These are phyloP conservation scores for Amanita subjunquillea DNA, from an alignment of 768 basidiomycete genomes.

Conservation along the genomic window DNA sequence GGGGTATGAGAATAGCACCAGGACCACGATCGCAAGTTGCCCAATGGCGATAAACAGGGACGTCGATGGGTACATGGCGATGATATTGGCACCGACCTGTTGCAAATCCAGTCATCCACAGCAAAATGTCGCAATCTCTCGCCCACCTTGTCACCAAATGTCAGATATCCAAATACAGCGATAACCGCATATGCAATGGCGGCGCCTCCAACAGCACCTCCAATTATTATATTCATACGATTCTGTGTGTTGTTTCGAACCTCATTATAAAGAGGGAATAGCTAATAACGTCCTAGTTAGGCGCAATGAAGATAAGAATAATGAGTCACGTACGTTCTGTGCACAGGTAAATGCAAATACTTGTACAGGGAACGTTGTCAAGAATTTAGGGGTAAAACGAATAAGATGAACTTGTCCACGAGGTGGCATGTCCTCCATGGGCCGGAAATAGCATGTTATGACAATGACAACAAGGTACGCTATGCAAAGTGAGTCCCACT, in stretches of 20 bases:
- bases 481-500: conserved; percentile 15
- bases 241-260: conserved; percentile 68
- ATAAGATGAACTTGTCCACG: conserved; percentile 63
- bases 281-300: conserved; percentile 27
- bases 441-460: conserved; percentile 68
- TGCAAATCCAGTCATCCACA: conserved; percentile 1
- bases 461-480: conserved; percentile 77
- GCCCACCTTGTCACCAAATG: conserved; percentile 78
- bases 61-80: conserved; percentile 88
- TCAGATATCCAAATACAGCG: conserved; percentile 82
- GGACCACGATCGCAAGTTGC: conserved; percentile 82
- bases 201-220: conserved; percentile 78
- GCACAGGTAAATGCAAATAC: conserved; percentile 90
- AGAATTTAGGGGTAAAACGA: conserved; percentile 66
- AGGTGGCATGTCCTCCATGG: conserved; percentile 50
- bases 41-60: conserved; percentile 90
- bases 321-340: conserved; percentile 61
- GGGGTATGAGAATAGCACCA: conserved; percentile 91
- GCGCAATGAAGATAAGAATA: not conserved
- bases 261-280: conserved; percentile 94
- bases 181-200: conserved; percentile 83
- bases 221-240: conserved; percentile 83
- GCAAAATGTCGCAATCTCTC: not conserved
- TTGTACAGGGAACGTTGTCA: conserved; percentile 87
- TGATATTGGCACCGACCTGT: conserved; percentile 85